Evolutionary conservation across 805 yeast species (phyloP), one percentile per base, ranked within the genome.

Genomic region (Hanseniaspora pseudoguilliermondii): DNA sequence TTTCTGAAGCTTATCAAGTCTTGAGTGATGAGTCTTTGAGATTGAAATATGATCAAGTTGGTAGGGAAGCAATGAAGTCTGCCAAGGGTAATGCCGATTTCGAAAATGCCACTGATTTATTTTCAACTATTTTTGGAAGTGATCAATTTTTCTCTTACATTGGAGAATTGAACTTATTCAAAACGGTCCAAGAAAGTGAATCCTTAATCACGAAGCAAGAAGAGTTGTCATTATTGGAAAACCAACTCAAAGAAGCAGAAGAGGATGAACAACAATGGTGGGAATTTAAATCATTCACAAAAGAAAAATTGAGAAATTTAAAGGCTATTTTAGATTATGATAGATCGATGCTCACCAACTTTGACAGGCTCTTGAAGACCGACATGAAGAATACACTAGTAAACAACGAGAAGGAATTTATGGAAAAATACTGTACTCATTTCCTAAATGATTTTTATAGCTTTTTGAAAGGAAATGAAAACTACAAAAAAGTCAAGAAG

Each of bases 61-160:
- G 95, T 51, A 83, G 81, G 63, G 86, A 84, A 57, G 81, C 79
- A 59, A 83, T 84, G 16, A 78, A 82, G 34, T 84, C 86, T 1
- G 74, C 73, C 51, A 86, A 82, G 59, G 20, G 46, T 2, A 41
- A 23, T 9, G 47, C 40, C 6, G 88, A 87, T 4, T 83, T 83
- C 63, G 87, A 81, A 60, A 91, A 84, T 66, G 86, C 91, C 2
- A 73, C 79, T 43, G 88, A 83, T 64, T 81, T 82, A 62, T 83
- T 83, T 65, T 74, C 83, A 4, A 76, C 76, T 71, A 82, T 83
- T 58, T 83, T 89, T 69, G 96, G 96, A 47, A 96, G 96, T 49
- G 95, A 85, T 57, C 95, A 93, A 1, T 89, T 90, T 69, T 77
- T 74, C 36, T 82, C 83, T 49, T 83, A 89, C 76, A 86, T 91